Evolutionary conservation across 1,139 yeast species (phyloP), one percentile per base, ranked within the genome.

Genomic region (Yamadazyma blattariae): DNA sequence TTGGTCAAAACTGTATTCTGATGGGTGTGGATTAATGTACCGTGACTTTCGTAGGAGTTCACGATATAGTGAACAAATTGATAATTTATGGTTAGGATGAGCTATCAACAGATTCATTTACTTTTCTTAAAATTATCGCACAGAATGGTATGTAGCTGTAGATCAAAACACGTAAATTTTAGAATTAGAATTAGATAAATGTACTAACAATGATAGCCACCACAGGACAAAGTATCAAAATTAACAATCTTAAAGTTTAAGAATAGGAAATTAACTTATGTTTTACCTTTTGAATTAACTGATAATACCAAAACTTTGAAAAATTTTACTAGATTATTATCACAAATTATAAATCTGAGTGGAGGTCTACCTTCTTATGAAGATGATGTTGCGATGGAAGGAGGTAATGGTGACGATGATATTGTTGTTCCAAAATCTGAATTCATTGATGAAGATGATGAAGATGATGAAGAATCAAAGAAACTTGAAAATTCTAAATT

Each of bases 171-270:
- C n/a, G n/a, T n/a, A n/a, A n/a, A n/a, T n/a, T n/a, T n/a, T n/a
- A n/a, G n/a, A n/a, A n/a, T n/a, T n/a, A n/a, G n/a, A n/a, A n/a
- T n/a, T 5, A 17, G 19, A 17, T 5, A 17, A 5, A 17, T 17
- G 7, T 17, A 17, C 19, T 5, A 17, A 23, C 9, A n/a, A n/a
- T 23, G 25, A 11, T 23, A 23, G 14, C 24, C 11, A n/a, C n/a
- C n/a, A n/a, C n/a, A n/a, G n/a, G n/a, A n/a, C n/a, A n/a, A n/a
- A n/a, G n/a, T n/a, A n/a, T n/a, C n/a, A n/a, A n/a, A n/a, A n/a
- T n/a, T n/a, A 7, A 58, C 68, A 6, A 59, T 71, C 5, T 42
- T 75, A 27, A 73, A 71, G 47, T 60, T 74, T 48, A 74, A 74
- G 43, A 56, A 74, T 26, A 51, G 51, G 9, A 63, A 61, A 34